Base-by-base conservation (phyloP, 2,329 filamentous ascomycete genomes). In the Orbilia brochopaga region DNA sequence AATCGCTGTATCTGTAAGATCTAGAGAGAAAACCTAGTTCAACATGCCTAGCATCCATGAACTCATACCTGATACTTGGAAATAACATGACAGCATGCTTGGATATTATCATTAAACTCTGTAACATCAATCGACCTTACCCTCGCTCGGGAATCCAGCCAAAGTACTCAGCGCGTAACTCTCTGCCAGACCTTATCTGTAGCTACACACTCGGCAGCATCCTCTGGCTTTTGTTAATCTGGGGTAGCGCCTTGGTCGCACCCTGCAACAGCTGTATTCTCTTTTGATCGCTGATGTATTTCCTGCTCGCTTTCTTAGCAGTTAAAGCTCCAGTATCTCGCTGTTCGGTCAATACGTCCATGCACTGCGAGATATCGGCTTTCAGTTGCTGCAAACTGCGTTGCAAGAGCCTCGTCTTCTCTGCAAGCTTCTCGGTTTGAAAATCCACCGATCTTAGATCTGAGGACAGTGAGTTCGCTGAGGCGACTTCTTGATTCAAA, bases 261-360 rank as follows among this genome's bases (percentile, higher is more conserved):
- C 54, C 48, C n/a, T 46, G 40, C 27, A 66, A 48, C 11, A 59
- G 7, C 24, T 54, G 13, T 8, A 66, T 19, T 23, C 48, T 59
- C 37, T 55, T 48, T 10, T 59, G 32, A 5, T 59, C 35, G 10
- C 46, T 35, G 2, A 66, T 66, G 46, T 66, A 65, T 52, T 27
- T 37, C 24, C 40, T 21, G 13, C 21, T 48, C 24, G 55, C 54
- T 24, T 59, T 66, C 7, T 37, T 30, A 30, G 48, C 32, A 1
- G 48, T 50, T 30, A 59, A 24, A n/a, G n/a, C 13, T 40, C 50
- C 62, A 46, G 53, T 51, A 27, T 66, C 55, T 48, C 62, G 62
- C 19, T 66, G 54, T 37, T 66, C 62, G 1, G 23, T 66, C 23
- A 66, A 27, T 2, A 27, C 54, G 1, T 66, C 62, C 4, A 59